A percentile compares a stretch with the other conserved stretches of the same genome.
phyloP scores from a whole-genome alignment of 108 stramenopile genomes.

The Nannochloropsis granulata region DNA sequence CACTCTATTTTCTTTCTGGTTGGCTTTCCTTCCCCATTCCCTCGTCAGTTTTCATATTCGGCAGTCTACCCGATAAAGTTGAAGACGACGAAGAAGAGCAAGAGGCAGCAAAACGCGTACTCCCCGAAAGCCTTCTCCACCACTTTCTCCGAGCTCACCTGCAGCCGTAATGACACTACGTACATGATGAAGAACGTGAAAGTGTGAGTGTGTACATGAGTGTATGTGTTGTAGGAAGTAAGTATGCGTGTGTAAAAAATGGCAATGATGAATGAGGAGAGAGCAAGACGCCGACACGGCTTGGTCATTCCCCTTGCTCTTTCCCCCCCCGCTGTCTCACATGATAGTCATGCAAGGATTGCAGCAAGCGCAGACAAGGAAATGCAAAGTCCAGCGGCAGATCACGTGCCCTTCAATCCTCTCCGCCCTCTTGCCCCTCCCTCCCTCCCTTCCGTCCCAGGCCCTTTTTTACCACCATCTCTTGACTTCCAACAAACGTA shows the following conservation, averaged over 20 bases:
- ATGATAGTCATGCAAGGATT: too few relatives aligned
- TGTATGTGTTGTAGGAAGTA: not conserved
- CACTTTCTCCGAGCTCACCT: not conserved
- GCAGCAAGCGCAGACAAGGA: too few relatives aligned
- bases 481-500: not conserved
- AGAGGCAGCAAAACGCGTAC: not conserved
- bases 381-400: too few relatives aligned
- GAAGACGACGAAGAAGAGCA: not conserved
- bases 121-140: not conserved
- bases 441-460: not conserved
- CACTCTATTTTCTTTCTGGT: too few relatives aligned
- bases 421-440: not conserved
- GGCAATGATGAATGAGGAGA: too few relatives aligned
- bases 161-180: not conserved
- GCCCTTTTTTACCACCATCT: too few relatives aligned
- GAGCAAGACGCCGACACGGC: too few relatives aligned
- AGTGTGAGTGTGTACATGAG: not conserved
- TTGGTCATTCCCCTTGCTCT: too few relatives aligned
- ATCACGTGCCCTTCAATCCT: not conserved
- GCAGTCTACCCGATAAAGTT: not conserved
- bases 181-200: not conserved
- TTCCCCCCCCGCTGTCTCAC: too few relatives aligned
- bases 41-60: too few relatives aligned
- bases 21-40: too few relatives aligned
- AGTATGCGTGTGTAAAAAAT: too few relatives aligned